These are phyloP conservation scores for Arthrobotrys iridis DNA, from an alignment of 2,329 filamentous ascomycete genomes.

Conservation along the genomic window DNA sequence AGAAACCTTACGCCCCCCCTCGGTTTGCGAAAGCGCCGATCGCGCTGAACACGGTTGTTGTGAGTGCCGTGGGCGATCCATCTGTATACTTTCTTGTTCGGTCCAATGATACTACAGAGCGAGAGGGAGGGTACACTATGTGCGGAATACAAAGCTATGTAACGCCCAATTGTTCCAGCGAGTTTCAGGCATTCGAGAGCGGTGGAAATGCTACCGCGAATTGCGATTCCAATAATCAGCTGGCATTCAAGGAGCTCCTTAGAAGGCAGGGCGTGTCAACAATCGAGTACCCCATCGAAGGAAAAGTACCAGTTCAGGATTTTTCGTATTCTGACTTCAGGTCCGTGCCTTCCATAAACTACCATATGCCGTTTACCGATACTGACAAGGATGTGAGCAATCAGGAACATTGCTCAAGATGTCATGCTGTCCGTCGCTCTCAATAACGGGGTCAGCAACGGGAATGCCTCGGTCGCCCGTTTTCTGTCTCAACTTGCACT, in stretches of 20 bases:
- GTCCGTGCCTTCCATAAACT: background rate
- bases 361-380: background rate
- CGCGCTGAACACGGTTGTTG: conserved; percentile 18
- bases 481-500: conserved; percentile 70
- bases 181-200: conserved; percentile 44
- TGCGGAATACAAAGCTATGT: conserved; percentile 74
- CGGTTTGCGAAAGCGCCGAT: conserved; percentile 17
- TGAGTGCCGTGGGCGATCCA: background rate
- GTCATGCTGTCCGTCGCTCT: conserved; percentile 65
- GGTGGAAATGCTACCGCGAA: conserved; percentile 44
- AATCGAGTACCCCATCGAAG: conserved; percentile 13
- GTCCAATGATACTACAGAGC: background rate
- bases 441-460: conserved; percentile 67
- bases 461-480: conserved; percentile 70
- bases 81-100: conserved; percentile 30
- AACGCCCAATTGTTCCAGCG: conserved; percentile 70
- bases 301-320: conserved; percentile 67
- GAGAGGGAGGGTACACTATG: conserved; percentile 63
- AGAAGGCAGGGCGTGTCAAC: conserved; percentile 20
- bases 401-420: conserved; percentile 9
- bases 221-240: conserved; percentile 40
- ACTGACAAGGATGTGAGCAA: background rate
- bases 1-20: conserved; percentile 13
- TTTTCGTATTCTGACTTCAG: conserved; percentile 10
- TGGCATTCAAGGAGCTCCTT: conserved; percentile 50